Evolutionary conservation across 352 stramenopile genomes (phyloP).

Genomic region (Globisporangium cystogenes): DNA sequence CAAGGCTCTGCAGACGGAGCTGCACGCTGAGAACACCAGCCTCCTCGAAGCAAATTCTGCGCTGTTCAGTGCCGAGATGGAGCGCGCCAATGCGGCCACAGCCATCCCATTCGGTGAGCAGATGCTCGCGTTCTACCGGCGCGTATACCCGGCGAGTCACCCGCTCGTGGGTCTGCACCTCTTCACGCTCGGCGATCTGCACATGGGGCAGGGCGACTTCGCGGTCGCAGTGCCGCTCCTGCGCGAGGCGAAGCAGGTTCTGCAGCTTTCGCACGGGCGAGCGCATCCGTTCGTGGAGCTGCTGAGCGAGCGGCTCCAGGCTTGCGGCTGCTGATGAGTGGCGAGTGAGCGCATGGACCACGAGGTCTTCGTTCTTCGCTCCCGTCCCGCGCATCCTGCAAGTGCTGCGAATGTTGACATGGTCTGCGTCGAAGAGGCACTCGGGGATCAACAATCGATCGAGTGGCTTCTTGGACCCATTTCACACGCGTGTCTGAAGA

Average conservation of each 20-base stretch:
- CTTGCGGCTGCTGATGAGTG: too few relatives aligned
- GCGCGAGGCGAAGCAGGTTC: conserved; percentile 30
- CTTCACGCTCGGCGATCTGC: conserved; percentile 58
- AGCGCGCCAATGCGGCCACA: conserved; percentile 20
- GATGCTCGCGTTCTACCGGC: conserved; percentile 57
- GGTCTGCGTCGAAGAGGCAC: too few relatives aligned
- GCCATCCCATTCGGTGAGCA: conserved; percentile 32
- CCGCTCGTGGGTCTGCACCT: conserved; percentile 55
- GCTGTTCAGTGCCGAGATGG: conserved; percentile 54
- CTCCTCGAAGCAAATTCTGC: conserved; percentile 37
- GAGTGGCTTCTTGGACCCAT: too few relatives aligned
- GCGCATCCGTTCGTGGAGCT: conserved; percentile 37
- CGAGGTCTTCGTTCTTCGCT: too few relatives aligned
- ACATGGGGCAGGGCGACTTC: conserved; percentile 5
- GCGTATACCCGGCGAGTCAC: conserved; percentile 52
- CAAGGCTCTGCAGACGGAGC: conserved; percentile 15
- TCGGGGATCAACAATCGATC: too few relatives aligned
- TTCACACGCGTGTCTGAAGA: too few relatives aligned
- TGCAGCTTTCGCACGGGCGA: conserved; percentile 49
- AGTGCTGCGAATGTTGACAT: too few relatives aligned
- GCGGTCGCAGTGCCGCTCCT: conserved; percentile 23
- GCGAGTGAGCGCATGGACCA: too few relatives aligned
- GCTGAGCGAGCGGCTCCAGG: conserved; percentile 20
- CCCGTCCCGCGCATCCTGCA: too few relatives aligned
- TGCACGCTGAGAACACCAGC: conserved; percentile 42